phyloP scores from a whole-genome alignment of 768 basidiomycete species.

The Suillus discolor region DNA sequence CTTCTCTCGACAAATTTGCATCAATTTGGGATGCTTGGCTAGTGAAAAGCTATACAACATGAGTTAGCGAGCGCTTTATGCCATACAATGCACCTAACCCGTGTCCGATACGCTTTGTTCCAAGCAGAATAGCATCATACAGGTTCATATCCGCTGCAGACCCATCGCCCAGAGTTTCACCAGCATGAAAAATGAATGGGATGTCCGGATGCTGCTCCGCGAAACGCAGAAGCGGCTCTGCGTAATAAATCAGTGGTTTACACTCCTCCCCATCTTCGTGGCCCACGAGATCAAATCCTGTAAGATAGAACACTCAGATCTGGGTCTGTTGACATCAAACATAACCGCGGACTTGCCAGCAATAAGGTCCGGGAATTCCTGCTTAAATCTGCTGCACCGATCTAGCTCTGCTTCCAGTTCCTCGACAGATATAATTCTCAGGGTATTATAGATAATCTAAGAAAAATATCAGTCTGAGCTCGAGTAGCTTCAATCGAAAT shows the following conservation, averaged over 20 bases:
- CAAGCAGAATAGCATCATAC: constrained; percentile 52
- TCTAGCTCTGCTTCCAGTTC: constrained; percentile 45
- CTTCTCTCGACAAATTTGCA: constrained; percentile 43
- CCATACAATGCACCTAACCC: constrained; percentile 35
- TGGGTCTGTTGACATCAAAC: neutral
- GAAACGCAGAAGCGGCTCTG: constrained; percentile 41
- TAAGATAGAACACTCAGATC: neutral
- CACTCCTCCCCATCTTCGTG: constrained; percentile 41
- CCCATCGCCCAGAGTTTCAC: constrained; percentile 52
- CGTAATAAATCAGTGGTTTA: constrained; percentile 40
- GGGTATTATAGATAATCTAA: constrained; percentile 47
- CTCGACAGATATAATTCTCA: constrained; percentile 37
- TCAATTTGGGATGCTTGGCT: constrained; percentile 47
- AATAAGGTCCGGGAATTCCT: constrained; percentile 48
- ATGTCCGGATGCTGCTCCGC: constrained; percentile 39
- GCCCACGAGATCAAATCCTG: constrained; percentile 54
- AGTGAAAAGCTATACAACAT: constrained; percentile 40
- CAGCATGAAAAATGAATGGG: constrained; percentile 52
- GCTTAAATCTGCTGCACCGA: constrained; percentile 45
- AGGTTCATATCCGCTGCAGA: constrained; percentile 45
- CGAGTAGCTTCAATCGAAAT: neutral
- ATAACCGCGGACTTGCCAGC: constrained; percentile 31
- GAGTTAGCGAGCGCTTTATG: neutral
- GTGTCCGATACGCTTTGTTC: constrained; percentile 52
- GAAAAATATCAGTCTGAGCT: neutral